phyloP scores from a whole-genome alignment of 2,329 filamentous ascomycete genomes.

The Xylaria hypoxylon region DNA sequence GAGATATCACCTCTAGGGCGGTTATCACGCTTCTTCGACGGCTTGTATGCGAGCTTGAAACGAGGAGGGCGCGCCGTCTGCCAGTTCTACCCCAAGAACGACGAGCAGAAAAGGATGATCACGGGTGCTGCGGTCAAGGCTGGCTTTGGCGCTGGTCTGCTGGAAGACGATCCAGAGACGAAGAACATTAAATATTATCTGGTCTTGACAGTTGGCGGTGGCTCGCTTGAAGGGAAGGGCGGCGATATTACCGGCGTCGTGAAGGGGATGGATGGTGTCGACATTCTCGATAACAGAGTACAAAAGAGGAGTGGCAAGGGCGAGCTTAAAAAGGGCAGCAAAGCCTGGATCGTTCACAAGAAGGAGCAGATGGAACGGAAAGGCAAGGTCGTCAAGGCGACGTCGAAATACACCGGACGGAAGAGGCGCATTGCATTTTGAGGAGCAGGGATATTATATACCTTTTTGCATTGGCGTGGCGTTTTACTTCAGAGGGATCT shows the following conservation, averaged over 20 bases:
- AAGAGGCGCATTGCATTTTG: slow-evolving; percentile 85
- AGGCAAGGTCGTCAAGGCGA: slow-evolving; percentile 92
- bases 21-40: slow-evolving; percentile 89
- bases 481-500: slow-evolving; percentile 34
- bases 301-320: slow-evolving; percentile 62
- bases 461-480: slow-evolving; percentile 47
- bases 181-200: slow-evolving; percentile 98
- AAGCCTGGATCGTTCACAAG: slow-evolving; percentile 85
- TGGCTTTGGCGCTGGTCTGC: slow-evolving; percentile 91
- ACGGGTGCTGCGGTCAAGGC: slow-evolving; percentile 89
- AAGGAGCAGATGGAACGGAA: slow-evolving; percentile 95
- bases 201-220: slow-evolving; percentile 86
- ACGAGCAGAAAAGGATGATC: slow-evolving; percentile 91
- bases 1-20: slow-evolving; percentile 84
- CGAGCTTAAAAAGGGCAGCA: slow-evolving; percentile 81
- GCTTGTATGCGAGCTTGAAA: slow-evolving; percentile 84
- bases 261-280: slow-evolving; percentile 86
- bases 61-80: slow-evolving; percentile 91
- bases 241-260: slow-evolving; percentile 94
- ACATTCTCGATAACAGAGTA: slow-evolving; percentile 77
- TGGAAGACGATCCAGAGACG: slow-evolving; percentile 95
- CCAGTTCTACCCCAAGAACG: slow-evolving; percentile 98
- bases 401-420: slow-evolving; percentile 92
- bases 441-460: slow-evolving; percentile 30
- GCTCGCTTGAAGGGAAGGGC: slow-evolving; percentile 60